phyloP scores from a whole-genome alignment of 345 rosid species.

The Odontarrhena argentea region DNA sequence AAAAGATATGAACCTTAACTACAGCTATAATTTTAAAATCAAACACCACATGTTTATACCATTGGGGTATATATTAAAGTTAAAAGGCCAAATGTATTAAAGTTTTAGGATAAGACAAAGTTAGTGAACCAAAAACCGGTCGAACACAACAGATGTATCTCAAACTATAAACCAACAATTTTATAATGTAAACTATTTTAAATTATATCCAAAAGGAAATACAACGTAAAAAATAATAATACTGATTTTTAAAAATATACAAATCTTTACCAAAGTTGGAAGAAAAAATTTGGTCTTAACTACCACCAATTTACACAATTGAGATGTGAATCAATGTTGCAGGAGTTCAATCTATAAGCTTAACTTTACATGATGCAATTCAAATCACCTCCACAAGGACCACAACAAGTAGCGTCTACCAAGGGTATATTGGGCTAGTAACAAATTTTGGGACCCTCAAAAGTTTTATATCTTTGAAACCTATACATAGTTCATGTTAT shows the following conservation, averaged over 20 bases:
- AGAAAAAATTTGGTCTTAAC: too few relatives aligned
- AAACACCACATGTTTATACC: neutral
- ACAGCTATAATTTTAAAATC: neutral
- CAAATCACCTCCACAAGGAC: neutral
- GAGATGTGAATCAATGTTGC: neutral
- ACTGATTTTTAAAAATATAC: neutral
- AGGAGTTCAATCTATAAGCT: neutral
- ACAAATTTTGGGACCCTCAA: too few relatives aligned
- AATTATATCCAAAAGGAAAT: too few relatives aligned
- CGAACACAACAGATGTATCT: too few relatives aligned
- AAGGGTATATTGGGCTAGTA: too few relatives aligned
- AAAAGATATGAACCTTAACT: neutral
- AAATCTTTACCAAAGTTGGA: neutral
- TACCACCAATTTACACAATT: neutral
- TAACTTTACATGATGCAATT: slow-evolving; percentile 6
- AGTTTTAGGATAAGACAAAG: too few relatives aligned
- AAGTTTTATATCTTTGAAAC: too few relatives aligned
- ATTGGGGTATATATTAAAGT: neutral
- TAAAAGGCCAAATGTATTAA: neutral
- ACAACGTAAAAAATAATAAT: too few relatives aligned
- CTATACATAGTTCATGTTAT: too few relatives aligned
- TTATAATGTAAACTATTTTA: too few relatives aligned
- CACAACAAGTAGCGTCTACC: slow-evolving; percentile 15
- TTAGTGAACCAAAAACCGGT: too few relatives aligned
- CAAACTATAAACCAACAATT: too few relatives aligned